Evolutionary conservation across 2,329 filamentous ascomycete genomes (phyloP).

Genomic region (Hypoxylon sp.): DNA sequence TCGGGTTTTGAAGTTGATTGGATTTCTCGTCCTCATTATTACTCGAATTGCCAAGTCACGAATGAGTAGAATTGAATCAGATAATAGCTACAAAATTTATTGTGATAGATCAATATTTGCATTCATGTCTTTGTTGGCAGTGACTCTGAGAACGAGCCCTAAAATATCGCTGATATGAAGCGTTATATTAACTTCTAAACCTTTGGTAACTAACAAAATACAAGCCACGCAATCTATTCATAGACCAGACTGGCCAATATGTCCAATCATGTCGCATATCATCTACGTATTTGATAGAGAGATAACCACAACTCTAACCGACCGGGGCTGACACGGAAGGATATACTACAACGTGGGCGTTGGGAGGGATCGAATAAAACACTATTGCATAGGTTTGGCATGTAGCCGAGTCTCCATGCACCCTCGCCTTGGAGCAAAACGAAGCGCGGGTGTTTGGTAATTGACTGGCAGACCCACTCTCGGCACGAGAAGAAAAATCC

Average conservation of each 20-base stretch:
- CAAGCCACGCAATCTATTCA: not conserved
- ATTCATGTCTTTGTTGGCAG: not conserved
- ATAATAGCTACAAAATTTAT: not conserved
- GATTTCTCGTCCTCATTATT: not conserved
- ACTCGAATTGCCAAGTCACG: not conserved
- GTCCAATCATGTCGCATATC: not conserved
- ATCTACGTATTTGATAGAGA: not conserved
- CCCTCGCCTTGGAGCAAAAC: constrained; percentile 53
- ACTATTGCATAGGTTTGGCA: constrained; percentile 37
- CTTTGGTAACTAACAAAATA: not conserved
- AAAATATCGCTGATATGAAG: not conserved
- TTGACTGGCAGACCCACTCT: constrained; percentile 60
- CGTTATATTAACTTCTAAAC: not conserved
- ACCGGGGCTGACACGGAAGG: not conserved
- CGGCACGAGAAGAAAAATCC: constrained; percentile 63
- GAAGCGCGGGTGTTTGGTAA: constrained; percentile 75
- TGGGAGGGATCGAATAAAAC: not conserved
- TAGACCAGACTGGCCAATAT: not conserved
- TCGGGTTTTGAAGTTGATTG: not conserved
- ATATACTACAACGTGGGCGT: constrained; percentile 4
- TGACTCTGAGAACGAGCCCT: not conserved
- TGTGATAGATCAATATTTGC: not conserved
- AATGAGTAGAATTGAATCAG: not conserved
- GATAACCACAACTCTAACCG: not conserved
- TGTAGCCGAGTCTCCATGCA: constrained; percentile 75